Conservation (phyloP, 169 alveolate species). For the Plasmodium ovale region DNA sequence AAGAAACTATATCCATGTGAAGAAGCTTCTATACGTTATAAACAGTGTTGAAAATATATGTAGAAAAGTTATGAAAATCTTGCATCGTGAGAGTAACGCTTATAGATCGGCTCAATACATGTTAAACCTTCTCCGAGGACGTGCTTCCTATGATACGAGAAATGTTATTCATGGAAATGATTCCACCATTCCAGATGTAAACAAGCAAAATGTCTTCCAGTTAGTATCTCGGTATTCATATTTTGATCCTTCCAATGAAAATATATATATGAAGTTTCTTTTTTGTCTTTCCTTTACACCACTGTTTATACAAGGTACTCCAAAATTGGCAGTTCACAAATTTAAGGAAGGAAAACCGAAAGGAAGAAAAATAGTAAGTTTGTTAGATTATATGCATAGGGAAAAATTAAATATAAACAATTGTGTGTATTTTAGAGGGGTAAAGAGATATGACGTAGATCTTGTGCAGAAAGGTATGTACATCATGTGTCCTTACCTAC, state of each 20-base stretch:
- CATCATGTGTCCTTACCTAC: constrained; percentile 54
- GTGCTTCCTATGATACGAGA: too few relatives aligned
- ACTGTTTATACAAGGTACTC: constrained; percentile 49
- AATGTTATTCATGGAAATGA: too few relatives aligned
- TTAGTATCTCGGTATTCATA: constrained; percentile 12
- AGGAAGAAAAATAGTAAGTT: constrained; percentile 16
- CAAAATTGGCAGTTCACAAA: constrained; percentile 13
- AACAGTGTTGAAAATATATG: constrained; percentile 26
- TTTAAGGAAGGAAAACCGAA: constrained; percentile 20
- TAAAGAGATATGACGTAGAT: constrained; percentile 2
- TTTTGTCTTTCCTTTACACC: constrained; percentile 35
- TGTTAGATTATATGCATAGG: constrained; percentile 9
- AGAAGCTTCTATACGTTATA: constrained; percentile 36
- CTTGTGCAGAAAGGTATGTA: constrained; percentile 8
- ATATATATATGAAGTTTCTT: constrained; percentile 30
- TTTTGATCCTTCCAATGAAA: constrained; percentile 31
- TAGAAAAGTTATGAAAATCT: constrained; percentile 14
- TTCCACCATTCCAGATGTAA: not conserved
- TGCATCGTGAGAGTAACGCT: constrained; percentile 14
- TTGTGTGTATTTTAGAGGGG: constrained; percentile 41
- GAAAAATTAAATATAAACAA: constrained; percentile 23
- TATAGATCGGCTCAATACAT: constrained; percentile 15
- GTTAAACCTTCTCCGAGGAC: constrained; percentile 8
- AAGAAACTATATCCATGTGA: constrained; percentile 20
- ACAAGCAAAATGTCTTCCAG: constrained; percentile 10